Base-by-base conservation (phyloP, 2,329 filamentous ascomycete genomes). In the Botryosphaeria agaves region DNA sequence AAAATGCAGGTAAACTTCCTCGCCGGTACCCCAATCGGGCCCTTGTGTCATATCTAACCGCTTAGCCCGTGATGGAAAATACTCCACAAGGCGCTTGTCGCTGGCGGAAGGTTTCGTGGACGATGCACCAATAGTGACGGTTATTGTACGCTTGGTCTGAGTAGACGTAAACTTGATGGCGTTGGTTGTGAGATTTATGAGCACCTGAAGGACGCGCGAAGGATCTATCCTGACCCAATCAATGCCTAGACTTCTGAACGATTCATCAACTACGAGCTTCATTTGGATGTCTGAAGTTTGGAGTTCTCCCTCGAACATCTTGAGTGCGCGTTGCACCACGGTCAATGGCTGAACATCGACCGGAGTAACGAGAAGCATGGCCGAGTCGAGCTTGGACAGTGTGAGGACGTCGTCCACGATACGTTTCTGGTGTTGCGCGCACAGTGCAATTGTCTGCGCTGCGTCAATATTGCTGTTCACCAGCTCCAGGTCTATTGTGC, bases 141-240 rank as follows among this genome's bases (percentile, higher is more conserved):
- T 62, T 37, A 84, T 83, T 3, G 69, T 67, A 5, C 72, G 65
- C 8, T 59, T 66, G 11, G 62, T 60, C 12, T 74, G 69, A 0
- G 62, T 62, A 20, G 72, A 72, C 1, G 81, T 87, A 45, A 85
- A 87, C 43, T 87, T 87, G 49, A 87, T 74, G 0, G 79, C 77
- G 42, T 87, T 87, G 5, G 78, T 81, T 6, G 80, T 67, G 1
- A 87, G 62, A 41, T 87, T 87, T 47, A 87, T 83, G 3, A 85
- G 59, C 1, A 85, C 76, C 49, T 87, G 80, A 30, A 79, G 66
- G 29, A 87, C 71, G 15, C 80, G 66, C 11, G 74, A 77, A 0
- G 80, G 75, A 46, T 87, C 81, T 17, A 83, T 59, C 38, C 67
- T 76, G 24, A 84, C 69, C 61, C 72, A 83, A 20, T 76, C 69